phyloP scores from a whole-genome alignment of 2,329 filamentous ascomycete genomes.

The Monascus ruber region DNA sequence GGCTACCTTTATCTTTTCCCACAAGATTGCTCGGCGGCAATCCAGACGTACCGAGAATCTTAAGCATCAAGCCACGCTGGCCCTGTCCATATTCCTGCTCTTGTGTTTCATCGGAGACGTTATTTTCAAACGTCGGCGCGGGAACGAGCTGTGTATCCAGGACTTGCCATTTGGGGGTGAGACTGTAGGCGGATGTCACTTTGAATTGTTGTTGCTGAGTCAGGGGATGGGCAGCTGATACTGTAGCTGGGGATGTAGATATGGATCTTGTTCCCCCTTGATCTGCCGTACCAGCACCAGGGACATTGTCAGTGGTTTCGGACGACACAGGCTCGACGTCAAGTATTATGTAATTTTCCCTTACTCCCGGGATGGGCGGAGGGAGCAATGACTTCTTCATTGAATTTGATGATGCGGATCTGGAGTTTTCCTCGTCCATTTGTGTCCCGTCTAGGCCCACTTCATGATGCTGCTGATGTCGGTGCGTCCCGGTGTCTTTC shows the following conservation, averaged over 20 bases:
- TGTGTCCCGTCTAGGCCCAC: not conserved
- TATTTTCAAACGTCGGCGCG: slow-evolving; percentile 53
- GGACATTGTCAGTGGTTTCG: slow-evolving; percentile 6
- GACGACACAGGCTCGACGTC: slow-evolving; percentile 34
- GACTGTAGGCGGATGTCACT: slow-evolving; percentile 58
- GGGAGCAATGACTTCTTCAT: slow-evolving; percentile 30
- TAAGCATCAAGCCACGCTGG: slow-evolving; percentile 33
- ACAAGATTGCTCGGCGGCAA: slow-evolving; percentile 7
- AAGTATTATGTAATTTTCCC: slow-evolving; percentile 47
- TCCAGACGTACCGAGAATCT: slow-evolving; percentile 32
- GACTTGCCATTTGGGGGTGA: slow-evolving; percentile 65
- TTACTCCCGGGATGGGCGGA: slow-evolving; percentile 34
- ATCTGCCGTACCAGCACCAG: slow-evolving; percentile 3
- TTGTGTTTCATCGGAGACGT: slow-evolving; percentile 40
- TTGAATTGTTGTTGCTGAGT: slow-evolving; percentile 22
- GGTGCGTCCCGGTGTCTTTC: slow-evolving; percentile 1
- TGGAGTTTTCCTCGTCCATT: slow-evolving; percentile 9
- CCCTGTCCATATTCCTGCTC: slow-evolving; percentile 23
- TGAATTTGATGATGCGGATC: slow-evolving; percentile 6
- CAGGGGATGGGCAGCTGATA: slow-evolving; percentile 1
- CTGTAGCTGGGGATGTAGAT: slow-evolving; percentile 13
- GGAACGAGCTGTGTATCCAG: slow-evolving; percentile 41
- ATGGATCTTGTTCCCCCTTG: slow-evolving; percentile 10
- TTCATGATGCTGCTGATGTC: slow-evolving; percentile 7
- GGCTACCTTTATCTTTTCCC: slow-evolving; percentile 14